These are phyloP conservation scores for Neocucurbitaria cava DNA, from an alignment of 2,329 filamentous ascomycete genomes.

Conservation along the genomic window DNA sequence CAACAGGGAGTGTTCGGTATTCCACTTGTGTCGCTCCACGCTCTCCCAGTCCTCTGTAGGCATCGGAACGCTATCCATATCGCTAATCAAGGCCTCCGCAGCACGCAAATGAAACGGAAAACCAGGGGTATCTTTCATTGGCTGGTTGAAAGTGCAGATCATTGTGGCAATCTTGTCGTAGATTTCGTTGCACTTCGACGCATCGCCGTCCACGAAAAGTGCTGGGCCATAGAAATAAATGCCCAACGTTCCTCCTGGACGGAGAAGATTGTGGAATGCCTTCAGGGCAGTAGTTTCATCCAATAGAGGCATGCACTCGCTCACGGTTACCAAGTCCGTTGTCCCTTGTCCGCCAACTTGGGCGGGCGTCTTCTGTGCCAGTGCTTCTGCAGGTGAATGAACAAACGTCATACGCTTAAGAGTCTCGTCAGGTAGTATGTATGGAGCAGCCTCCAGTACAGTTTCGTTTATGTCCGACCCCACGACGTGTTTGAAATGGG, in stretches of 20 bases:
- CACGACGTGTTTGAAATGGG: background rate
- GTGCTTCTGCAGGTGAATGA: background rate
- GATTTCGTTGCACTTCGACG: background rate
- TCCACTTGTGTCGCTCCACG: background rate
- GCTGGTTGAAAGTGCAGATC: background rate
- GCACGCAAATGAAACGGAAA: background rate
- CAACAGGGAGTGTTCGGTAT: background rate
- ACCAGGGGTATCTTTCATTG: background rate
- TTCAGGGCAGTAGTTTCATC: background rate
- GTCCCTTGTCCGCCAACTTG: background rate
- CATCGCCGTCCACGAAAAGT: background rate
- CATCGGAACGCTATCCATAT: background rate
- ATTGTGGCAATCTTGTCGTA: background rate
- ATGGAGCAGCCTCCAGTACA: background rate
- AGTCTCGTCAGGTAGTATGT: background rate
- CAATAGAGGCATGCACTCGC: background rate
- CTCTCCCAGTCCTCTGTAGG: background rate
- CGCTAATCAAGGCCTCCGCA: background rate
- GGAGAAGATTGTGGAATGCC: background rate
- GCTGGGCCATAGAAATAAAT: background rate
- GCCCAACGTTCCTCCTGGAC: background rate
- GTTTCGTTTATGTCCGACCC: background rate
- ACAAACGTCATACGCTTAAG: background rate
- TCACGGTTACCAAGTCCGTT: background rate
- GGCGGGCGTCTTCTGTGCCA: background rate